Evolutionary conservation across 2,329 filamentous ascomycete genomes (phyloP), one percentile per base, ranked within the genome.

Genomic region (Chaetomium globosum): DNA sequence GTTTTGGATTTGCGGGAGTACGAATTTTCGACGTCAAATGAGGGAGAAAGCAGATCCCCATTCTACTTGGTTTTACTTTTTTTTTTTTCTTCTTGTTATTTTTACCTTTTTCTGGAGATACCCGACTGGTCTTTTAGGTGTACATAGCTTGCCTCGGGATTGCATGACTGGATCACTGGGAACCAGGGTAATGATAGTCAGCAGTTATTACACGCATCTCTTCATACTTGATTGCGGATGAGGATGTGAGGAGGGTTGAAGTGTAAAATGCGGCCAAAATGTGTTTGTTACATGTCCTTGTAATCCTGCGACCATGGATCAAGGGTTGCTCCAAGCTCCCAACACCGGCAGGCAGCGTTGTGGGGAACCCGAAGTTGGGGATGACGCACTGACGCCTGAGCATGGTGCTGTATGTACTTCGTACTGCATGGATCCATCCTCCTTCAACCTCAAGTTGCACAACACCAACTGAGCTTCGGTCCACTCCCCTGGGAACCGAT

Each of bases 31-130:
- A 58, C 13, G 23, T 21, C n/a, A 26, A 53, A n/a, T 30, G 19
- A 16, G 59, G 26, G 19, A 36, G 39, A 43, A 43, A 5, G 39
- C 23, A 31, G 6, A 16, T 10, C n/a, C 58, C n/a, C 19, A 13
- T 57, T 53, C 36, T 23, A 16, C 54, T 58, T 49, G n/a, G 23
- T 33, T 31, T 28, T 26, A 26, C 26, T 36, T 51, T 59, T 52
- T 21, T 61, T 33, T 63, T 30, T 26, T 57, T 8, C 21, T 8
- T 48, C 23, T 48, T 21, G 33, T 28, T 26, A 48, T 23, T 56
- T 55, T 48, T 43, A 43, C 39, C n/a, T 52, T 23, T 28, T 13
- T 48, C 26, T 66, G 65, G 66, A 67, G 68, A 70, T 70, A 70
- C 68, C 68, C 67, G 31, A 59, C 66, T 56, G 5, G 8, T 49